Base-by-base conservation (phyloP, 2,329 filamentous ascomycete species). In the Myriangium duriaei region DNA sequence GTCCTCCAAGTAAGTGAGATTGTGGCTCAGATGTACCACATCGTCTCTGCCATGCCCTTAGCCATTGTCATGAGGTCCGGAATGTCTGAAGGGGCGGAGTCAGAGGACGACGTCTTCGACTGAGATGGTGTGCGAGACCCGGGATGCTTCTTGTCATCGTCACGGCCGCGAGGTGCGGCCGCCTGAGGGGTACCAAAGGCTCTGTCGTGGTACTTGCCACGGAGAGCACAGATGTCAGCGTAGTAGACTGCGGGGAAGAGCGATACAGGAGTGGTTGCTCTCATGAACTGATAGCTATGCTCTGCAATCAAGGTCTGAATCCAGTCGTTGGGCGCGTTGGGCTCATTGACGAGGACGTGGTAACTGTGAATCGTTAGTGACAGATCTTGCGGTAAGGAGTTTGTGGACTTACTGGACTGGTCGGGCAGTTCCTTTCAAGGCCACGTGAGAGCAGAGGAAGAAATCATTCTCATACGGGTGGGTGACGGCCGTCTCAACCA, bases 391-490 rank as follows among this genome's bases (percentile, higher is more conserved):
- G n/a, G n/a, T 7, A 26, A 26, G 21, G n/a, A n/a, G 21, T 26
- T 26, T 7, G 7, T 26, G 21, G 21, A n/a, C 21, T 26, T 26
- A 26, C 21, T 59, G 56, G 0, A 92, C 85, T 0, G 91, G 91
- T 2, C 91, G 76, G 12, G 91, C 81, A 1, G 91, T 98, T 15
- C 91, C 91, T 60, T 98, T 91, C 47, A 98, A 86, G 1, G 91
- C 91, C 10, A 72, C 68, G 47, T 84, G 79, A 0, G 77, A 69
- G 51, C 70, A 74, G 9, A 82, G 60, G 48, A 79, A 88, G 52
- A 94, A 94, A 54, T 96, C 91, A 55, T 81, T 92, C 55, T 93
- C 82, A 52, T 81, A 83, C 0, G 91, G 85, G 51, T 88, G 83
- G 0, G 86, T 95, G n/a, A 92, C 78, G 42, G 93, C 88, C 21